phyloP scores from a whole-genome alignment of 805 yeast species.

The Komagataella phaffii region DNA sequence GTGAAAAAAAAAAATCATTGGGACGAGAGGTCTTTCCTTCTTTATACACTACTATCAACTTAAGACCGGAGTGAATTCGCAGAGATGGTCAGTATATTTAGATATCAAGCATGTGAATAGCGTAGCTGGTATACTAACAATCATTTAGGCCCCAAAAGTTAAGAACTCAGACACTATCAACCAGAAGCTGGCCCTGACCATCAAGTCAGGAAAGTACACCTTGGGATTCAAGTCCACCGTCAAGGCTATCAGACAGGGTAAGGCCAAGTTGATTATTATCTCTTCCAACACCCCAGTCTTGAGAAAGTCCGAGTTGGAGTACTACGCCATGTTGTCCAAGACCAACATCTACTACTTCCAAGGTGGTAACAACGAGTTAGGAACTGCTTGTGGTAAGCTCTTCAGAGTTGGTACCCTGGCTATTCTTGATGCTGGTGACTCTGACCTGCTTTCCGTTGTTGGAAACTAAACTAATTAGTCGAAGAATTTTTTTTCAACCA shows the following conservation, averaged over 20 bases:
- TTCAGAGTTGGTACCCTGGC: slow-evolving; percentile 99
- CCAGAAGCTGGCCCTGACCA: slow-evolving; percentile 95
- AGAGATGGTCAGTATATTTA: slow-evolving; percentile 90
- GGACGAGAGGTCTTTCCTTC: not conserved
- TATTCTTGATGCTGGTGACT: slow-evolving; percentile 98
- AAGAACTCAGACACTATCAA: slow-evolving; percentile 91
- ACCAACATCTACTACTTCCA: slow-evolving; percentile 96
- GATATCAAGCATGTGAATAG: not conserved
- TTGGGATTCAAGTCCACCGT: slow-evolving; percentile 98
- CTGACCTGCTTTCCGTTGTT: slow-evolving; percentile 82
- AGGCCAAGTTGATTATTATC: slow-evolving; percentile 94
- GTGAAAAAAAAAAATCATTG: not conserved
- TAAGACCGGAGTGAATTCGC: slow-evolving; percentile 95
- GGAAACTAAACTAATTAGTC: not conserved
- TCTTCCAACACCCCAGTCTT: slow-evolving; percentile 99
- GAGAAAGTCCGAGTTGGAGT: slow-evolving; percentile 99
- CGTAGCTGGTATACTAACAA: slow-evolving; percentile 23
- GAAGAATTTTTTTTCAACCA: not conserved
- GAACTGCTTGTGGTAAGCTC: slow-evolving; percentile 99
- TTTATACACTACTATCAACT: slow-evolving; percentile 4
- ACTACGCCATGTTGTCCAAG: slow-evolving; percentile 99
- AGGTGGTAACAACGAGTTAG: slow-evolving; percentile 99
- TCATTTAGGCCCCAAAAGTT: slow-evolving; percentile 79
- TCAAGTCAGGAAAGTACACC: slow-evolving; percentile 99
- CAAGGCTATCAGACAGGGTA: slow-evolving; percentile 97